These are phyloP conservation scores for Penicillium sp. DNA, from an alignment of 2,329 filamentous ascomycete species.

Conservation along the genomic window DNA sequence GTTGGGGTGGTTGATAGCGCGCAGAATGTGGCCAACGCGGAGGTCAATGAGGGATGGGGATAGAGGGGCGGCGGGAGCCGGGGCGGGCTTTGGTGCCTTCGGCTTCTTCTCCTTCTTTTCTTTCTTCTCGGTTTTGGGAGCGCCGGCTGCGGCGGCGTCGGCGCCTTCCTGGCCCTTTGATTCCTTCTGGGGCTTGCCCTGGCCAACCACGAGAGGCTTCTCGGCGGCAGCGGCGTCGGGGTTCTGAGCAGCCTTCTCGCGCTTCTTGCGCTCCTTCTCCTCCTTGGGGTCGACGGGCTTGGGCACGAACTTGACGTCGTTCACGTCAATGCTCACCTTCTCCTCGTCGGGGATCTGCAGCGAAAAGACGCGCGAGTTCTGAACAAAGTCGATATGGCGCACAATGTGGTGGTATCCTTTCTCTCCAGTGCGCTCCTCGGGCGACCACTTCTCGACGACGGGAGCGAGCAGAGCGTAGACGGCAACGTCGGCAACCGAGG, in stretches of 20 bases:
- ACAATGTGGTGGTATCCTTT: slow-evolving; percentile 86
- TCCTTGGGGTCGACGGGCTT: slow-evolving; percentile 86
- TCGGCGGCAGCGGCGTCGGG: slow-evolving; percentile 18
- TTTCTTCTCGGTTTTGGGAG: slow-evolving; percentile 53
- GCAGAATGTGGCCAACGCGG: slow-evolving; percentile 93
- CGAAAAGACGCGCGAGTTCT: slow-evolving; percentile 70
- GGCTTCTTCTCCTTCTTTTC: slow-evolving; percentile 53
- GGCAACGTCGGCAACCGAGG: slow-evolving; percentile 78
- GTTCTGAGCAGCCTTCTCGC: slow-evolving; percentile 64
- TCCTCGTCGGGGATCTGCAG: slow-evolving; percentile 64
- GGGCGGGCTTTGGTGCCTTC: slow-evolving; percentile 58
- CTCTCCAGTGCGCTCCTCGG: slow-evolving; percentile 84
- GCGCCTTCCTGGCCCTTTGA: slow-evolving; percentile 50
- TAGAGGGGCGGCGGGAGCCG: slow-evolving; percentile 66
- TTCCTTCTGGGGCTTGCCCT: slow-evolving; percentile 32
- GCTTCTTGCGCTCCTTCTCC: slow-evolving; percentile 94
- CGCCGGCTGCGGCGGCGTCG: slow-evolving; percentile 43
- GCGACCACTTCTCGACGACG: slow-evolving; percentile 69
- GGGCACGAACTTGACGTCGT: slow-evolving; percentile 80
- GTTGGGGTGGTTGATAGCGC: slow-evolving; percentile 91
- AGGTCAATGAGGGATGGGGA: slow-evolving; percentile 87
- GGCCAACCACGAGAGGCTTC: slow-evolving; percentile 37
- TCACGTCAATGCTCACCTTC: slow-evolving; percentile 72
- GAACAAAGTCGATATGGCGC: slow-evolving; percentile 87
- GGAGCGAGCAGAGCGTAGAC: slow-evolving; percentile 75